phyloP scores from a whole-genome alignment of 2,329 filamentous ascomycete genomes.

The Claviceps paspali region DNA sequence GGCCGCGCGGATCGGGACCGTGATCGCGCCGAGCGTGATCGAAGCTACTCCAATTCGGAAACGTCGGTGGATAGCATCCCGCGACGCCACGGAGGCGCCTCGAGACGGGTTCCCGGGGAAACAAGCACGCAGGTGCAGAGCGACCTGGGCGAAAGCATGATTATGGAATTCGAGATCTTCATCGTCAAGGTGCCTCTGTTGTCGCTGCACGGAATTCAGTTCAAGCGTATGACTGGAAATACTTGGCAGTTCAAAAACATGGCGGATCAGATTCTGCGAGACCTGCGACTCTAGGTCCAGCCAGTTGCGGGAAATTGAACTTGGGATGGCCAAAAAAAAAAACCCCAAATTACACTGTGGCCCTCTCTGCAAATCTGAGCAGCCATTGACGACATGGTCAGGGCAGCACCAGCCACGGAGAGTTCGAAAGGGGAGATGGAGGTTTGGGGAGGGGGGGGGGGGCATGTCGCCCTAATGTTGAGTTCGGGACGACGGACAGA shows the following conservation, averaged over 20 bases:
- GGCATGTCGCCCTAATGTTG: not conserved
- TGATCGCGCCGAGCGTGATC: conserved; percentile 31
- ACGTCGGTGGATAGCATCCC: conserved; percentile 62
- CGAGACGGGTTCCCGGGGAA: conserved; percentile 57
- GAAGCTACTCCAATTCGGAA: conserved; percentile 76
- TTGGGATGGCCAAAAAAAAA: too few species aligned
- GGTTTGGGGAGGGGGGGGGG: too few species aligned
- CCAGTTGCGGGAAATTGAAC: too few species aligned
- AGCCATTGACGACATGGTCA: too few species aligned
- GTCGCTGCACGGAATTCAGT: conserved; percentile 87
- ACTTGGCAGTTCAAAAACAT: conserved; percentile 99
- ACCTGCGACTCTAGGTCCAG: conserved; percentile 61
- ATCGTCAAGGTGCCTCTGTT: conserved; percentile 95
- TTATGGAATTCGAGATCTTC: conserved; percentile 84
- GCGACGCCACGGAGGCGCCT: conserved; percentile 30
- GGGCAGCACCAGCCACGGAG: too few species aligned
- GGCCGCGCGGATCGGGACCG: conserved; percentile 25
- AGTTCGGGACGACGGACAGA: too few species aligned
- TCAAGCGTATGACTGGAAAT: conserved; percentile 89
- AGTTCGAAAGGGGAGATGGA: too few species aligned
- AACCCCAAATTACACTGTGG: too few species aligned
- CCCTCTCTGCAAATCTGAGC: too few species aligned
- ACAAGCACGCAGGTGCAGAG: conserved; percentile 86
- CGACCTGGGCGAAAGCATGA: conserved; percentile 71
- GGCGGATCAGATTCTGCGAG: conserved; percentile 86